Conservation (phyloP, 768 basidiomycete genomes). For the Collybia mongolica region DNA sequence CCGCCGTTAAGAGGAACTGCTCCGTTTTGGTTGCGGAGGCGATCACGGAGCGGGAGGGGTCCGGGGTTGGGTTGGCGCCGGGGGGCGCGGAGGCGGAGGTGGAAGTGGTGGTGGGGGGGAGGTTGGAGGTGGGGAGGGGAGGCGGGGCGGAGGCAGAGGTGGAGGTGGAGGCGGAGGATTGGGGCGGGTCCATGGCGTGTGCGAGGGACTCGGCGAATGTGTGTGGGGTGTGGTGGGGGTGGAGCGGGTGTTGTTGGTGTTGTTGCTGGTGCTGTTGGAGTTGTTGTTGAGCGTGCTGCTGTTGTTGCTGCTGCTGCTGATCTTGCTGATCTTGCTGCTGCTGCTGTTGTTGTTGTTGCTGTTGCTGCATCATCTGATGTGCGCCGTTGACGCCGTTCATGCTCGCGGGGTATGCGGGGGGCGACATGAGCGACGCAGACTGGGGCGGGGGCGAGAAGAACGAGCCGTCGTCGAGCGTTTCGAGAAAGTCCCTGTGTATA, state of each 20-base stretch:
- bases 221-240: background rate
- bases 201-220: background rate
- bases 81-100: too few relatives aligned
- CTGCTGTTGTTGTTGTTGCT: constrained; percentile 4
- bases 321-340: background rate
- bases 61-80: too few relatives aligned
- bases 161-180: background rate
- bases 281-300: constrained; percentile 5
- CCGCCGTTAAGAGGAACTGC: constrained; percentile 87
- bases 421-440: constrained; percentile 38
- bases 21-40: constrained; percentile 82
- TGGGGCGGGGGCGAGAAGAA: constrained; percentile 66
- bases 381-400: too few relatives aligned
- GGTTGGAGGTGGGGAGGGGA: too few relatives aligned
- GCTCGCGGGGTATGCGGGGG: constrained; percentile 32
- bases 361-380: too few relatives aligned
- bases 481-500: constrained; percentile 79
- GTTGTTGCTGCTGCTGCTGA: constrained; percentile 7
- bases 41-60: constrained; percentile 41
- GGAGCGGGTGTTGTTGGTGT: constrained; percentile 1
- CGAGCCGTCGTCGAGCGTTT: constrained; percentile 81
- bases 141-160: background rate
- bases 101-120: too few relatives aligned
- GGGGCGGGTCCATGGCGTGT: too few relatives aligned
- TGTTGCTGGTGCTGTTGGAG: constrained; percentile 7